phyloP scores from a whole-genome alignment of 2,329 filamentous ascomycete species.

The Sporothrix mexicana region DNA sequence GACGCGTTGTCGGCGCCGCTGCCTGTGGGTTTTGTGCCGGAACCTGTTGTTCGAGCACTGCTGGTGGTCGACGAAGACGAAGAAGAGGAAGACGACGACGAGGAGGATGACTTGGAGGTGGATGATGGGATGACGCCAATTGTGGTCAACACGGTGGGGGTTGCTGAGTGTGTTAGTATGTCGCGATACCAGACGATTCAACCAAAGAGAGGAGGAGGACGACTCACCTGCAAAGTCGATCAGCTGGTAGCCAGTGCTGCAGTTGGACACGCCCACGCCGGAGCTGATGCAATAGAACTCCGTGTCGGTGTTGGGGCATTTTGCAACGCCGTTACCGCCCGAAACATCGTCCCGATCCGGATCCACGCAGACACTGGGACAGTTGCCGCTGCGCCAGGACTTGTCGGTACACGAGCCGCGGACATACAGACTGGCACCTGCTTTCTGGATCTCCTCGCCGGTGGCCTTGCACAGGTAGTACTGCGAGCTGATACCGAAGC shows the following conservation, averaged over 20 bases:
- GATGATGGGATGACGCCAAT: slow-evolving; percentile 37
- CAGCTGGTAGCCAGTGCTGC: slow-evolving; percentile 35
- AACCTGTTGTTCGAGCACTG: not conserved
- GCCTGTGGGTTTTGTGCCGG: not conserved
- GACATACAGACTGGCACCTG: slow-evolving; percentile 40
- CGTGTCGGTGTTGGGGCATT: slow-evolving; percentile 35
- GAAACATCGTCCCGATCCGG: slow-evolving; percentile 28
- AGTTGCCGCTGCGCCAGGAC: slow-evolving; percentile 43
- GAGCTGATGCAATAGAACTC: slow-evolving; percentile 42
- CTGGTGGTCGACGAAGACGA: not conserved
- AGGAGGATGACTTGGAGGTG: not conserved
- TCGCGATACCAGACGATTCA: too few relatives aligned
- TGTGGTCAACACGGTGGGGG: slow-evolving; percentile 36
- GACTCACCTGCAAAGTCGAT: slow-evolving; percentile 36
- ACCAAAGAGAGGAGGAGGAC: not conserved
- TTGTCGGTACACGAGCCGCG: slow-evolving; percentile 47
- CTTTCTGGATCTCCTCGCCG: slow-evolving; percentile 39
- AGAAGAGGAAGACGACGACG: not conserved
- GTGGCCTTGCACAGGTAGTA: slow-evolving; percentile 44
- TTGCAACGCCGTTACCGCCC: slow-evolving; percentile 39
- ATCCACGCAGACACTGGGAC: slow-evolving; percentile 46
- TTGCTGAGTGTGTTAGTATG: slow-evolving; percentile 28
- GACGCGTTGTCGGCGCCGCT: slow-evolving; percentile 14
- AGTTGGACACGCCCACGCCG: slow-evolving; percentile 33
- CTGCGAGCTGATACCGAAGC: slow-evolving; percentile 43